phyloP scores from a whole-genome alignment of 1,139 yeast species.

The Yamadazyma oceani region DNA sequence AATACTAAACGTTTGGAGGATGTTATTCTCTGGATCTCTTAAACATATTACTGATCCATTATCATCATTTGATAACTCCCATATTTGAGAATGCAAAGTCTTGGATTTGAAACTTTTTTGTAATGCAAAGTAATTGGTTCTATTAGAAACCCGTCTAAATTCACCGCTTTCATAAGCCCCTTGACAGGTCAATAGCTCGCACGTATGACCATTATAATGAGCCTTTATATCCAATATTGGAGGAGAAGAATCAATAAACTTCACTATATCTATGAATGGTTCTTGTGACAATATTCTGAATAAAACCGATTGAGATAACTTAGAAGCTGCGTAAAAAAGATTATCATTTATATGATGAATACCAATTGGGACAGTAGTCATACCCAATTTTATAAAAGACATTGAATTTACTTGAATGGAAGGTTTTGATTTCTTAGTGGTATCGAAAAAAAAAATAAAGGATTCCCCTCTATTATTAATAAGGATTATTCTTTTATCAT shows the following conservation, averaged over 20 bases:
- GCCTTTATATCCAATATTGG: constrained; percentile 34
- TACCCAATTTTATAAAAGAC: constrained; percentile 30
- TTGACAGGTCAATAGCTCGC: constrained; percentile 30
- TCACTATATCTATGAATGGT: constrained; percentile 30
- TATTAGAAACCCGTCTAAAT: constrained; percentile 18
- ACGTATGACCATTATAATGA: constrained; percentile 3
- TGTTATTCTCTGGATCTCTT: constrained; percentile 1
- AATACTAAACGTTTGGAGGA: constrained; percentile 1
- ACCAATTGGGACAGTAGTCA: constrained; percentile 26
- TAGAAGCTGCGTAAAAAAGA: constrained; percentile 35
- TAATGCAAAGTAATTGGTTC: constrained; percentile 4
- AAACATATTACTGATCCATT: constrained; percentile 2
- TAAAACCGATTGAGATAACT: constrained; percentile 32
- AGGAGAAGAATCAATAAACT: constrained; percentile 29
- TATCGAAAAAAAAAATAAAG: constrained; percentile 26
- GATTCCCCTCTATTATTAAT: constrained; percentile 34
- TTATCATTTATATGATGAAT: constrained; percentile 31
- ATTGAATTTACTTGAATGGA: constrained; percentile 20
- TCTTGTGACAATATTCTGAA: constrained; percentile 27
- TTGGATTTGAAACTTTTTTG: constrained; percentile 6
- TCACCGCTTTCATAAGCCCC: constrained; percentile 45
- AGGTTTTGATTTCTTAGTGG: constrained; percentile 4
- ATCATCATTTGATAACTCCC: constrained; percentile 1
- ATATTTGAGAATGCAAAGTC: constrained; percentile 1
- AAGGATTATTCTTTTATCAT: constrained; percentile 27